These are phyloP conservation scores for Pseudodiploospora longispora DNA, from an alignment of 2,329 filamentous ascomycete species.

Conservation along the genomic window DNA sequence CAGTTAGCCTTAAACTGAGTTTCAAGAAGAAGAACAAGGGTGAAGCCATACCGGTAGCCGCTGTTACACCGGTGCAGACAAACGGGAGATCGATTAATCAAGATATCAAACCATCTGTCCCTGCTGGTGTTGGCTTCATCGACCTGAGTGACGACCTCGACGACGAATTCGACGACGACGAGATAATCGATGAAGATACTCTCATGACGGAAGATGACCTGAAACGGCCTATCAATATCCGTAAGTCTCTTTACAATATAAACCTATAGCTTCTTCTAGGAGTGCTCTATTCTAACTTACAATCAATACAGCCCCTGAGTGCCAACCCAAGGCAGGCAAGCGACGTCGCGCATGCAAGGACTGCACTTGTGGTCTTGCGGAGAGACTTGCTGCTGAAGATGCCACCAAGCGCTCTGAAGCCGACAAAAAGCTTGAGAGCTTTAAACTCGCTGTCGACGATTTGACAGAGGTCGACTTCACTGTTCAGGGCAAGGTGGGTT, in stretches of 20 bases:
- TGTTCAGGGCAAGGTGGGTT: conserved; percentile 92
- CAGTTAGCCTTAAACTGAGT: conserved; percentile 41
- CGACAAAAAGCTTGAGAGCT: conserved; percentile 53
- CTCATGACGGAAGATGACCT: conserved; percentile 81
- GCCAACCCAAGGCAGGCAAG: conserved; percentile 79
- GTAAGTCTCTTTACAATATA: conserved; percentile 45
- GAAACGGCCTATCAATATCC: conserved; percentile 66
- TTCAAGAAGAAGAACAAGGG: conserved; percentile 28
- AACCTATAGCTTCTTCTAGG: conserved; percentile 6
- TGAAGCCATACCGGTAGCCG: conserved; percentile 12
- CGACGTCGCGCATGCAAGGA: conserved; percentile 93
- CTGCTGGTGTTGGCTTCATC: conserved; percentile 58
- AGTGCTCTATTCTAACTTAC: not conserved
- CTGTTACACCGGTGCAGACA: conserved; percentile 31
- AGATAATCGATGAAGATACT: conserved; percentile 84
- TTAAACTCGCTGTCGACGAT: conserved; percentile 70
- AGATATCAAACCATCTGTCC: conserved; percentile 34
- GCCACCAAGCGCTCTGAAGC: conserved; percentile 60
- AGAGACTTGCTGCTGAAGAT: conserved; percentile 82
- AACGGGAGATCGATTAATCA: conserved; percentile 28
- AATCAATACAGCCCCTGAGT: conserved; percentile 60
- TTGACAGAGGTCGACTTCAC: conserved; percentile 88
- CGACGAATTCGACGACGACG: conserved; percentile 57
- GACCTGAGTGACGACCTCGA: conserved; percentile 52
- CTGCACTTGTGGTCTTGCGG: conserved; percentile 88